Evolutionary conservation across 1,284 basidiomycete species (phyloP).

Genomic region (Papiliotrema nemorosa): DNA sequence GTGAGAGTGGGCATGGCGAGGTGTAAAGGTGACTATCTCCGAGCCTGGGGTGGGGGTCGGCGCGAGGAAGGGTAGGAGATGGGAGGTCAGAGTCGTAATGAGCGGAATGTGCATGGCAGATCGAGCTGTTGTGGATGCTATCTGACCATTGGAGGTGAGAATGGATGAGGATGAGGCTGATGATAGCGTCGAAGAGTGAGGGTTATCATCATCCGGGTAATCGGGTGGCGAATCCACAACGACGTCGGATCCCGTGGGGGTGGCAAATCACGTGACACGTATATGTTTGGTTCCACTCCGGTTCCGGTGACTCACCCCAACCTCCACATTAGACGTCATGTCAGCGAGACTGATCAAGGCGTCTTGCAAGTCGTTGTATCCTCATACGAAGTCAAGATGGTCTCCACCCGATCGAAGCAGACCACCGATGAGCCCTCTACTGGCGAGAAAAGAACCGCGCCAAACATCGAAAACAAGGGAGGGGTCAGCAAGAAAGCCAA

Average conservation of each 20-base stretch:
- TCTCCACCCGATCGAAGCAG: constrained; percentile 2
- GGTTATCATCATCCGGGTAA: no score
- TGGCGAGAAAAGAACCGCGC: constrained; percentile 11
- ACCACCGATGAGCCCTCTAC: not conserved
- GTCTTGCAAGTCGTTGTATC: not conserved
- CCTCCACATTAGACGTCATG: not conserved
- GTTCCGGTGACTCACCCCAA: no score
- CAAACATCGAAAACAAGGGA: constrained; percentile 6
- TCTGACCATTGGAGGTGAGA: no score
- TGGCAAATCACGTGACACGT: no score
- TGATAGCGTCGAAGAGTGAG: no score
- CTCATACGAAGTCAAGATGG: not conserved
- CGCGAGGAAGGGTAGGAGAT: constrained; percentile 26
- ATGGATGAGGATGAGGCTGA: no score
- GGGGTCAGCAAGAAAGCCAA: constrained; percentile 14
- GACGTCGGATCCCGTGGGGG: no score
- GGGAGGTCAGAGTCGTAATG: constrained; percentile 18
- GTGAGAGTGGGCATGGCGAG: constrained; percentile 35
- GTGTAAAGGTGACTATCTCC: constrained; percentile 21
- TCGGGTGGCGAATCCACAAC: no score
- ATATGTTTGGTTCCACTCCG: no score
- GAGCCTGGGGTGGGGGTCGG: constrained; percentile 1
- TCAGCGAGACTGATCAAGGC: not conserved
- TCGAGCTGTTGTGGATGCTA: no score
- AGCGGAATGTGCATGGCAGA: constrained; percentile 31